Conservation (phyloP, 1,284 basidiomycete species). For the Boletus semigastroideus region DNA sequence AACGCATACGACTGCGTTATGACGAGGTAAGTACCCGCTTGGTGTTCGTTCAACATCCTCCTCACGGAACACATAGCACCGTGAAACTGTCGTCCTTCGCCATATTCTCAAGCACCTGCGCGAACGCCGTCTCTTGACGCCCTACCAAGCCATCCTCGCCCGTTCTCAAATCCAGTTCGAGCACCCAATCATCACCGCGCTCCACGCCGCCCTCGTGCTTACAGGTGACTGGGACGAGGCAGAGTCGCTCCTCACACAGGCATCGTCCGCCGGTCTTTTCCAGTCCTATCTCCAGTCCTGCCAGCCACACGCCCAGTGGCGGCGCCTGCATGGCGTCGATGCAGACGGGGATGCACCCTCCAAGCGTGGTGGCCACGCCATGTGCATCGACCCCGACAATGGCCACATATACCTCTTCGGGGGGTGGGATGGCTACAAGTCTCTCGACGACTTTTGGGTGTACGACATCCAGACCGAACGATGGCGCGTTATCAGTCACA, state of each 20-base stretch:
- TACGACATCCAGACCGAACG: constrained; percentile 62
- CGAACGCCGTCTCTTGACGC: constrained; percentile 67
- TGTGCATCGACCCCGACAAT: constrained; percentile 72
- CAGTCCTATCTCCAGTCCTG: constrained; percentile 55
- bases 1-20: constrained; percentile 48
- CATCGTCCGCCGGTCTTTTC: constrained; percentile 57
- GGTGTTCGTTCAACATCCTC: background rate
- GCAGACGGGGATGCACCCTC: constrained; percentile 63
- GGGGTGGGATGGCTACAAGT: constrained; percentile 75
- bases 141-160: constrained; percentile 61
- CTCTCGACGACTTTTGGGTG: constrained; percentile 79
- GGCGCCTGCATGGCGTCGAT: constrained; percentile 52
- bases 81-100: constrained; percentile 62
- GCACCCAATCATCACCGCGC: constrained; percentile 66
- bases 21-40: constrained; percentile 51
- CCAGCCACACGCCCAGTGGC: constrained; percentile 60
- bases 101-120: constrained; percentile 80
- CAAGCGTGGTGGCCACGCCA: constrained; percentile 75
- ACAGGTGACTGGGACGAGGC: constrained; percentile 62
- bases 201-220: constrained; percentile 67
- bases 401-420: constrained; percentile 76
- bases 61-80: constrained; percentile 35
- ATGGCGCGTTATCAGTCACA: constrained; percentile 64
- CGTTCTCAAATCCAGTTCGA: constrained; percentile 62
- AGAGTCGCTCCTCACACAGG: constrained; percentile 53